Evolutionary conservation across 805 yeast species (phyloP), one percentile per base, ranked within the genome.

Genomic region (Candida ipomoeae): DNA sequence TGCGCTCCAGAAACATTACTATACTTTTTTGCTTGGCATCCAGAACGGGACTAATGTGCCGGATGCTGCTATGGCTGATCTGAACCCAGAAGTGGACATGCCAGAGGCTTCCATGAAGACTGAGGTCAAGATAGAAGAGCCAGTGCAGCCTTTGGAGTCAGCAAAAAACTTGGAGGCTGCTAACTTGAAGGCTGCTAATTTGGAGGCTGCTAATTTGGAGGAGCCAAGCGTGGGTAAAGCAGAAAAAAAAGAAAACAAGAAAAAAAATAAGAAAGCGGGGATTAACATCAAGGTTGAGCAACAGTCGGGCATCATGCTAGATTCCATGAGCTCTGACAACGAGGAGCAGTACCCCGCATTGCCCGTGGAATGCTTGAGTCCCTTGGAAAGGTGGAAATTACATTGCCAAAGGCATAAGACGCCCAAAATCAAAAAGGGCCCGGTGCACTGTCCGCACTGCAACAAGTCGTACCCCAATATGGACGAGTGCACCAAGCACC

Each of bases 381-480:
- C 45, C 5, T 32, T 42, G 15, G 45, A 42, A 20, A 20, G 45
- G 34, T 42, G 45, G 45, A 42, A 34, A 10, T 29, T 33, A 32
- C 45, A 42, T 37, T 42, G 45, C 38, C 14, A 20, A 14, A 42
- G n/a, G 21, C 21, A 17, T 23, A 18, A 32, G 10, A 14, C 10
- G 10, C 37, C 45, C 14, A 42, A 42, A 14, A 42, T 42, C 38
- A 33, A 18, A 21, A 32, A 20, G 3, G 45, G 45, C 4, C 29
- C 45, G 26, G 38, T 42, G 5, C 15, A n/a, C 15, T 56, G 60
- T 43, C 41, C 50, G 2, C 60, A 56, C 44, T 56, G 60, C 37
- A 48, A 44, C 43, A 45, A 46, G 18, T 32, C 42, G 18, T 56
- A 53, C 29, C 42, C 31, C 20, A 49, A 43, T 43, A 54, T 54